A percentile compares a stretch with the other conserved stretches of the same genome.
phyloP scores from a whole-genome alignment of 1,139 yeast species.

The Suhomyces anneliseae region DNA sequence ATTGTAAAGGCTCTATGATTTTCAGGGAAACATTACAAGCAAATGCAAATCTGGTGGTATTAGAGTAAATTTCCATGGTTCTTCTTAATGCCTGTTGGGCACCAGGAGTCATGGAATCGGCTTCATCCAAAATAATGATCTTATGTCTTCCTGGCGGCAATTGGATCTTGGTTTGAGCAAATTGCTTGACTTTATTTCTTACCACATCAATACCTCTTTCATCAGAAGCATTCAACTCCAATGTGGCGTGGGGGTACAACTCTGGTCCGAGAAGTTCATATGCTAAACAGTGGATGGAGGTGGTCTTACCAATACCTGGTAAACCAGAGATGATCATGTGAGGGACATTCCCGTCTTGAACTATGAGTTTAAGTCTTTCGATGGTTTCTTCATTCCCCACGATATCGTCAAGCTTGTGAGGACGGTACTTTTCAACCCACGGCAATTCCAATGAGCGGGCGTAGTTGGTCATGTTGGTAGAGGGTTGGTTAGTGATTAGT shows the following conservation, averaged over 20 bases:
- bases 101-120: slow-evolving; percentile 98
- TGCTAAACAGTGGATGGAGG: slow-evolving; percentile 89
- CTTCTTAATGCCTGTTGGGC: slow-evolving; percentile 97
- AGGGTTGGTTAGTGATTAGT: neutral
- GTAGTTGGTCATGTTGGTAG: slow-evolving; percentile 19
- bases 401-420: slow-evolving; percentile 71
- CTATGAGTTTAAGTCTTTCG: slow-evolving; percentile 79
- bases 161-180: slow-evolving; percentile 74
- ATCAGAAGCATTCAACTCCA: slow-evolving; percentile 67
- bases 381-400: slow-evolving; percentile 94
- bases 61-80: slow-evolving; percentile 94
- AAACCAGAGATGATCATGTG: slow-evolving; percentile 91
- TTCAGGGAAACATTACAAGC: slow-evolving; percentile 95
- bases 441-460: slow-evolving; percentile 42
- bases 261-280: slow-evolving; percentile 72
- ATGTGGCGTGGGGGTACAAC: slow-evolving; percentile 74
- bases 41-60: slow-evolving; percentile 94
- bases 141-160: slow-evolving; percentile 66
- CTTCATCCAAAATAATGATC: slow-evolving; percentile 89
- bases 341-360: slow-evolving; percentile 94
- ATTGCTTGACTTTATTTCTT: slow-evolving; percentile 48
- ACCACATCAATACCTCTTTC: slow-evolving; percentile 54
- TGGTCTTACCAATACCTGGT: slow-evolving; percentile 97
- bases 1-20: slow-evolving; percentile 94
- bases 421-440: slow-evolving; percentile 96